These are phyloP conservation scores for Nigrospora oryzae DNA, from an alignment of 2,329 filamentous ascomycete species.

Conservation along the genomic window DNA sequence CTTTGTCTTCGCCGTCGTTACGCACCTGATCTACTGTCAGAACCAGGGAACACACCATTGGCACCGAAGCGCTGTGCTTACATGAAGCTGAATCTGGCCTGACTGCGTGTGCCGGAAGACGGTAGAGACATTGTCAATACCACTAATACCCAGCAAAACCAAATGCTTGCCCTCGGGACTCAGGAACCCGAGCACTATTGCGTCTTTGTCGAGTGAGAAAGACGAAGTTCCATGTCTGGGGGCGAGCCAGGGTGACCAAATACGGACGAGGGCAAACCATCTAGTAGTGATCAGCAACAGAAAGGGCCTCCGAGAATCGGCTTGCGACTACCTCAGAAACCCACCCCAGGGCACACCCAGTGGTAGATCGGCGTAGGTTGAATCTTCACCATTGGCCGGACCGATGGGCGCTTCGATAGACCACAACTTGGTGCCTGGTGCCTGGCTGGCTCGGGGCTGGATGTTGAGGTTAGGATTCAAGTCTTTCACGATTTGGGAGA, in stretches of 20 bases:
- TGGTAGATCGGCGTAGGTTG: constrained; percentile 44
- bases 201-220: constrained; percentile 69
- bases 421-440: constrained; percentile 63
- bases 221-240: constrained; percentile 69
- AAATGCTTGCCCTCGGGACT: constrained; percentile 63
- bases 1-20: constrained; percentile 56
- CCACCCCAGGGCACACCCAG: constrained; percentile 56
- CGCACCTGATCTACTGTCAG: constrained; percentile 26
- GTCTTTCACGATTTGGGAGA: constrained; percentile 48
- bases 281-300: constrained; percentile 26
- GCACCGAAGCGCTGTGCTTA: constrained; percentile 26
- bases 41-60: no score
- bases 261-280: constrained; percentile 75
- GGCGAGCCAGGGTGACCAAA: constrained; percentile 78
- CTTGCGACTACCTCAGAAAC: constrained; percentile 38
- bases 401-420: constrained; percentile 50
- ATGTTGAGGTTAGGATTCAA: constrained; percentile 49
- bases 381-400: constrained; percentile 46
- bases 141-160: constrained; percentile 71
- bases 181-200: constrained; percentile 70
- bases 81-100: constrained; percentile 61
- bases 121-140: constrained; percentile 60
- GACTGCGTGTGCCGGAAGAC: constrained; percentile 56
- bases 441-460: constrained; percentile 51
- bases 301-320: neutral